These are phyloP conservation scores for Pleurozium schreberi DNA, from an alignment of 225 moss, liverwort and hornwort species.

Conservation along the genomic window DNA sequence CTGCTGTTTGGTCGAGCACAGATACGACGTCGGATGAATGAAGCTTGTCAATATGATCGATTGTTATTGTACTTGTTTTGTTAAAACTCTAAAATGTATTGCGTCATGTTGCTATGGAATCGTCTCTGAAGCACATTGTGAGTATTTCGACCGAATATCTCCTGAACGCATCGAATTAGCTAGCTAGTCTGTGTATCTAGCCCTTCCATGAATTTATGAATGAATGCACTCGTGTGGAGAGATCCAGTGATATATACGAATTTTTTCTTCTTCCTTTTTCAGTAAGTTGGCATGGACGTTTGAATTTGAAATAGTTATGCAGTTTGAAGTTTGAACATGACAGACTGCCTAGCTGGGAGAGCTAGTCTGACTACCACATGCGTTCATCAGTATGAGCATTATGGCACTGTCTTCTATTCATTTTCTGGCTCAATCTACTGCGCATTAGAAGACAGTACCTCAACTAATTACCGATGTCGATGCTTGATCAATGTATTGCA, in stretches of 20 bases:
- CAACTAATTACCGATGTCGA: not conserved
- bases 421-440: not conserved
- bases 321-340: not conserved
- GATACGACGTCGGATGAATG: not conserved
- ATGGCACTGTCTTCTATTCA: not conserved
- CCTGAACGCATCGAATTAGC: not conserved
- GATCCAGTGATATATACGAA: not conserved
- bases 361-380: too few species aligned
- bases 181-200: not conserved
- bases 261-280: too few species aligned
- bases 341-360: too few species aligned
- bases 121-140: not conserved
- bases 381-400: not conserved
- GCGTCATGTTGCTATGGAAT: too few species aligned
- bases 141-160: not conserved
- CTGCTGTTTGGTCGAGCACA: too few species aligned
- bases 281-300: too few species aligned
- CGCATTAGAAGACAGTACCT: too few species aligned
- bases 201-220: too few species aligned
- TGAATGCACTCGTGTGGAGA: not conserved
- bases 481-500: slow-evolving; percentile 10
- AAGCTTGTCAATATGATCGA: too few species aligned
- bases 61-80: not conserved
- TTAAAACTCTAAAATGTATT: too few species aligned
- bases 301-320: not conserved